Percentiles rank a stretch among this genome's conserved stretches.
phyloP scores from a whole-genome alignment of 495 filamentous ascomycete genomes.

The Wilcoxina mikolae region DNA sequence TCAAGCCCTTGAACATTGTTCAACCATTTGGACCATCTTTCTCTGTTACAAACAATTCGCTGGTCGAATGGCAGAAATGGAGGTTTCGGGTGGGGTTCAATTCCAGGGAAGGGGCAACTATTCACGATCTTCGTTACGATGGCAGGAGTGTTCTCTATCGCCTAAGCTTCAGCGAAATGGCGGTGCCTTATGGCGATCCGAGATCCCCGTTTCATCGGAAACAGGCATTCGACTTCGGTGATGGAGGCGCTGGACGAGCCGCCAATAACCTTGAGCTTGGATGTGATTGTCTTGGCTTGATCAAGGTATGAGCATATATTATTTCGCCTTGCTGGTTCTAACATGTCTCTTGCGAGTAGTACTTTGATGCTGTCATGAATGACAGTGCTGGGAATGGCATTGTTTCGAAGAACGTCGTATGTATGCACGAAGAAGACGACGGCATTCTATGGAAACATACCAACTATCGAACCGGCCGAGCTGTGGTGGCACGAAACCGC shows the following conservation, averaged over 20 bases:
- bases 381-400: constrained; percentile 41
- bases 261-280: constrained; percentile 54
- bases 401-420: constrained; percentile 44
- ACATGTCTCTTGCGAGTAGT: constrained; percentile 31
- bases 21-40: constrained; percentile 42
- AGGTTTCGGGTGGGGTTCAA: constrained; percentile 52
- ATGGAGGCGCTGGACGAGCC: constrained; percentile 49
- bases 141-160: constrained; percentile 54
- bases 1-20: constrained; percentile 39
- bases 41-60: constrained; percentile 36
- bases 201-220: constrained; percentile 53
- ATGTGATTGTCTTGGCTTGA: constrained; percentile 54
- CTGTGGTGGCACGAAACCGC: constrained; percentile 44
- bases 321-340: constrained; percentile 13
- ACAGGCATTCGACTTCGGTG: constrained; percentile 56
- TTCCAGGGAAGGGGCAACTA: constrained; percentile 46
- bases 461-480: constrained; percentile 47
- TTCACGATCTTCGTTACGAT: constrained; percentile 55
- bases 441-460: constrained; percentile 54
- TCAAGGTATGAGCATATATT: constrained; percentile 28
- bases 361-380: constrained; percentile 45
- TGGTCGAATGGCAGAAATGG: constrained; percentile 55
- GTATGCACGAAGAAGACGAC: constrained; percentile 54
- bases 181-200: constrained; percentile 51
- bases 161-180: constrained; percentile 60